Evolutionary conservation across 75 land plant genomes (phyloP).

Genomic region (Picea sitchensis): DNA sequence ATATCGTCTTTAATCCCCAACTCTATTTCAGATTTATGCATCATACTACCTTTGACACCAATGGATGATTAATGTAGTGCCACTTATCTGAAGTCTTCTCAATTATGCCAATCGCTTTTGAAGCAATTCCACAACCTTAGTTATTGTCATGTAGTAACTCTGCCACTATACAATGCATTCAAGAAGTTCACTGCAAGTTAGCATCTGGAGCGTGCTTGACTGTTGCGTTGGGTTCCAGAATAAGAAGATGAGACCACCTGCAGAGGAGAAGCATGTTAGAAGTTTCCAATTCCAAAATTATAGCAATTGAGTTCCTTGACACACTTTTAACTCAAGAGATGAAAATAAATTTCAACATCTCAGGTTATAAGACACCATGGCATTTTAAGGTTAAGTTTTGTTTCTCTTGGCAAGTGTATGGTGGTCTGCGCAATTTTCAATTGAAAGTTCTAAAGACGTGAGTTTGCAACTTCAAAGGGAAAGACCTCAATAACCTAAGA

Average conservation of each 20-base stretch:
- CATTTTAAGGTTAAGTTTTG: neutral
- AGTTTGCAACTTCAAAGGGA: neutral
- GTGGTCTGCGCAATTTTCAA: too few relatives aligned
- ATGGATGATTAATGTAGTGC: neutral
- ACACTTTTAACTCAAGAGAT: neutral
- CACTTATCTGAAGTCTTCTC: neutral
- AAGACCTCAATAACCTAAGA: neutral
- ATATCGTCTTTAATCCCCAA: neutral
- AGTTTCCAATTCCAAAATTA: neutral
- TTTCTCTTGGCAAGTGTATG: neutral
- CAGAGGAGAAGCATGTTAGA: neutral
- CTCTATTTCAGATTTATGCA: too few relatives aligned
- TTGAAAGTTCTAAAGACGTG: neutral
- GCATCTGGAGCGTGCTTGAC: slow-evolving; percentile 18
- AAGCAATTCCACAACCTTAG: neutral
- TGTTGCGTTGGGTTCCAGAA: slow-evolving; percentile 23
- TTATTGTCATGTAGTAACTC: neutral
- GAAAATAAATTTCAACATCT: neutral
- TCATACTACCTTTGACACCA: too few relatives aligned
- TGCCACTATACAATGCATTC: neutral
- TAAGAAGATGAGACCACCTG: slow-evolving; percentile 31
- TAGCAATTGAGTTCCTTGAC: neutral
- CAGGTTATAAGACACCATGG: neutral
- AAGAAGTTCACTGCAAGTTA: neutral
- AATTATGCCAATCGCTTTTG: neutral